Evolutionary conservation across 306 rosid species (phyloP).

Genomic region (Cyamopsis tetragonoloba): DNA sequence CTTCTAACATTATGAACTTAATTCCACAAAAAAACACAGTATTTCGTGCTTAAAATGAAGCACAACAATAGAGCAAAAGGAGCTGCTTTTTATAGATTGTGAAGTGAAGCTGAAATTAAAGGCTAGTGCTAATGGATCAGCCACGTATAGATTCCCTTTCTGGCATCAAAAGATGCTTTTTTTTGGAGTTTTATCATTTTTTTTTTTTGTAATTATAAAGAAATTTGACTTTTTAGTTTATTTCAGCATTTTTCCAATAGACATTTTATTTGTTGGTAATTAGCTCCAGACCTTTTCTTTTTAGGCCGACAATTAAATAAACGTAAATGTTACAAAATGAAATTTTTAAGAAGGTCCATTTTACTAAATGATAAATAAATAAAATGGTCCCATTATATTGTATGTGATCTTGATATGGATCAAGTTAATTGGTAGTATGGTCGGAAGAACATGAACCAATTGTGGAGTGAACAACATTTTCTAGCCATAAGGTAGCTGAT

Average conservation of each 20-base stretch:
- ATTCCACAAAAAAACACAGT: background rate
- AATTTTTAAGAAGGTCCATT: too few species aligned
- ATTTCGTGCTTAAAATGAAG: background rate
- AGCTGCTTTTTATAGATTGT: background rate
- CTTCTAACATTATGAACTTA: slow-evolving; percentile 63
- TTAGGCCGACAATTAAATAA: too few species aligned
- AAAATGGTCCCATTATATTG: background rate
- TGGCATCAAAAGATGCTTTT: background rate
- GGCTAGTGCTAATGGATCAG: slow-evolving; percentile 5
- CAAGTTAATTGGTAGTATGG: background rate
- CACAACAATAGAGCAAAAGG: background rate
- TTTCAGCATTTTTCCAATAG: too few species aligned
- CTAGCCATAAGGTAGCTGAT: background rate
- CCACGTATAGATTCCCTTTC: slow-evolving; percentile 23
- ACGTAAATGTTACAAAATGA: too few species aligned
- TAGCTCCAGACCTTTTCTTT: too few species aligned
- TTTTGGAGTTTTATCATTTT: too few species aligned
- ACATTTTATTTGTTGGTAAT: too few species aligned
- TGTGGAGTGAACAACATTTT: background rate
- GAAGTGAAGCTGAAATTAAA: background rate
- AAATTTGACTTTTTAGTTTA: too few species aligned
- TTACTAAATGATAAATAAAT: background rate
- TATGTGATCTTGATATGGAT: background rate
- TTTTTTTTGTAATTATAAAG: too few species aligned
- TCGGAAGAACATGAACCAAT: background rate